Percentiles rank a stretch among this genome's conserved stretches.
These are phyloP conservation scores for Pulchroboletus neoregius DNA, from an alignment of 1,284 basidiomycete genomes.

Conservation along the genomic window DNA sequence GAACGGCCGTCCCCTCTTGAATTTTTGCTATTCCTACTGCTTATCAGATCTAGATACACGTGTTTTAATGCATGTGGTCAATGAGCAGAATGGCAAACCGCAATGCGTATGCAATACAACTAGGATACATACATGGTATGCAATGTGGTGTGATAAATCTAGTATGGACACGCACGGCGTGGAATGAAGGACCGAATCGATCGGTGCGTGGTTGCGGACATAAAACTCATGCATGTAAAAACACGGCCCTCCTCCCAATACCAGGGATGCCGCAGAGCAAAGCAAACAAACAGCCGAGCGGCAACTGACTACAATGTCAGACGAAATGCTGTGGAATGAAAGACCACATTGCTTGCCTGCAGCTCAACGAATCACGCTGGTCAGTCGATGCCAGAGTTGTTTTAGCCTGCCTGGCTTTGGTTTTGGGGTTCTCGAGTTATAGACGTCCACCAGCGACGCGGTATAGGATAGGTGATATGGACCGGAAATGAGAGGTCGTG, in stretches of 20 bases:
- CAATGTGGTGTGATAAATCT: conserved; percentile 8
- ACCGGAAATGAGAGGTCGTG: conserved; percentile 31
- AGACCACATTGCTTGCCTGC: conserved; percentile 1
- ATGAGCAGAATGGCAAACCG: conserved; percentile 8
- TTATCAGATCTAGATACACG: conserved; percentile 16
- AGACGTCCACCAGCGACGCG: conserved; percentile 31
- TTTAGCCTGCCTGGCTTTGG: conserved; percentile 26
- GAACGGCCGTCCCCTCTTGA: conserved; percentile 13
- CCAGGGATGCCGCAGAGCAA: background rate
- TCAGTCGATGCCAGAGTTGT: conserved; percentile 28
- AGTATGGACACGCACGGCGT: conserved; percentile 28
- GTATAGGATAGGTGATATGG: conserved; percentile 30
- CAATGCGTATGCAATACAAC: conserved; percentile 15
- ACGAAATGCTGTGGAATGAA: background rate
- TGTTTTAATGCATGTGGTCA: conserved; percentile 6
- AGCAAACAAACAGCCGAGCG: background rate
- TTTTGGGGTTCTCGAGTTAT: conserved; percentile 13
- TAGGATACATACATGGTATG: conserved; percentile 19
- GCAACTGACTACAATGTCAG: background rate
- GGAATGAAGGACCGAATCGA: conserved; percentile 22
- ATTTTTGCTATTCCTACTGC: conserved; percentile 2
- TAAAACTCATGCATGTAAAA: conserved; percentile 12
- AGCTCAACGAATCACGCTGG: conserved; percentile 17
- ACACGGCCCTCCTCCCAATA: background rate
- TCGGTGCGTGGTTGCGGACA: conserved; percentile 17